Percentiles rank a stretch among this genome's conserved stretches.
Conservation (phyloP, 2,329 filamentous ascomycete species). For the Chaetomium globosum region DNA sequence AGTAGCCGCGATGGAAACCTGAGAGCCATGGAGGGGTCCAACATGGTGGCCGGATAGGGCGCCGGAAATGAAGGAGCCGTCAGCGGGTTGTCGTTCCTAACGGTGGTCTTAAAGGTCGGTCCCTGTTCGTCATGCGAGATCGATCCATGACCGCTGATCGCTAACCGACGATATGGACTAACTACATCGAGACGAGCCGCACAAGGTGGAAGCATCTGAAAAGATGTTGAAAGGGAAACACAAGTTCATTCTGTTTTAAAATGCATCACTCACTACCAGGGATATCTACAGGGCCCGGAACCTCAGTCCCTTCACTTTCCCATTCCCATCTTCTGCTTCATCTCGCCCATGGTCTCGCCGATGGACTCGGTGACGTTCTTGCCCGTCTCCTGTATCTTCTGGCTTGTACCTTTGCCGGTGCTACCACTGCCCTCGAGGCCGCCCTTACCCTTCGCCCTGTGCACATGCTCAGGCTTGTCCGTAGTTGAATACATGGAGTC, state of each 20-base stretch:
- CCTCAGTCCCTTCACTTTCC: slow-evolving; percentile 20
- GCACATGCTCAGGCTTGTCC: slow-evolving; percentile 21
- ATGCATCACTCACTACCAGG: background rate
- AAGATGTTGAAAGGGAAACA: background rate
- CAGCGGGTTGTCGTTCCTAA: background rate
- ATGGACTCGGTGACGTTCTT: slow-evolving; percentile 22
- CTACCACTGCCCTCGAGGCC: slow-evolving; percentile 28
- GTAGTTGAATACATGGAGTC: slow-evolving; percentile 30
- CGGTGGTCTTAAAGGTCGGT: background rate
- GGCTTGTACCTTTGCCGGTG: background rate
- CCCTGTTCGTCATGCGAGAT: background rate
- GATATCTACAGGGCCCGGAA: background rate
- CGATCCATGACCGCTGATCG: background rate
- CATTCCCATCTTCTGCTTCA: slow-evolving; percentile 31
- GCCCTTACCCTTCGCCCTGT: slow-evolving; percentile 23
- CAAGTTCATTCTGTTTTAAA: background rate
- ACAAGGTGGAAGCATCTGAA: background rate
- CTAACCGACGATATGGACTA: background rate
- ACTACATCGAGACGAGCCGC: too few species aligned
- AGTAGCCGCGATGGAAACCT: too few species aligned
- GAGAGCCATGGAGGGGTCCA: too few species aligned
- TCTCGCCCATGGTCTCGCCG: slow-evolving; percentile 26
- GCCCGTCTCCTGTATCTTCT: slow-evolving; percentile 24
- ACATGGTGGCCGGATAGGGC: too few species aligned
- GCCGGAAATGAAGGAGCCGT: background rate